A percentile compares a stretch with the other conserved stretches of the same genome.
These are phyloP conservation scores for Xerocomellus intermedius DNA, from an alignment of 768 basidiomycete genomes.

Conservation along the genomic window DNA sequence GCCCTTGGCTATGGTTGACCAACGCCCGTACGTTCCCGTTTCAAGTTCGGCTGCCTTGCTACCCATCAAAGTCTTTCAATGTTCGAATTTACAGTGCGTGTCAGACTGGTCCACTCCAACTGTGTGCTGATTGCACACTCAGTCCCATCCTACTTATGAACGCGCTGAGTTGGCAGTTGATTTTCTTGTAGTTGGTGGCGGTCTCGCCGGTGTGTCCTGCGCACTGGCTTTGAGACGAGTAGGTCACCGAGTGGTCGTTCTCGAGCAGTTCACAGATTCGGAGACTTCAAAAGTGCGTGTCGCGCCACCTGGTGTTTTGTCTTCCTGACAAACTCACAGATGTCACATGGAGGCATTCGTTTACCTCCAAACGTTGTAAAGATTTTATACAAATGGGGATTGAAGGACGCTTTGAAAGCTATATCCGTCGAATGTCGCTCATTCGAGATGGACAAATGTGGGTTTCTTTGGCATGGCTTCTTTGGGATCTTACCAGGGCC, in stretches of 20 bases:
- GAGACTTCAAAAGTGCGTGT: constrained; percentile 34
- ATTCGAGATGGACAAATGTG: constrained; percentile 29
- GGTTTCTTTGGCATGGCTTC: constrained; percentile 3
- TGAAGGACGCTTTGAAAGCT: constrained; percentile 42
- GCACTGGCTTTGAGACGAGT: constrained; percentile 54
- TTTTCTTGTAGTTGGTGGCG: constrained; percentile 50
- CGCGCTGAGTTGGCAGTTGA: constrained; percentile 27
- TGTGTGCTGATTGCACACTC: neutral
- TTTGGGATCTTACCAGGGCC: constrained; percentile 5
- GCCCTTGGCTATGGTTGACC: neutral
- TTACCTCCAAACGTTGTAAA: constrained; percentile 60
- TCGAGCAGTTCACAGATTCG: constrained; percentile 49
- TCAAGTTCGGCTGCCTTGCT: neutral
- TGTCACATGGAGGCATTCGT: constrained; percentile 40
- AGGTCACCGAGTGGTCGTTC: constrained; percentile 59
- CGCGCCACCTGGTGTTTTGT: neutral
- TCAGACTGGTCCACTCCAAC: neutral
- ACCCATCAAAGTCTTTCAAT: constrained; percentile 1
- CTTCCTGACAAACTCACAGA: constrained; percentile 20
- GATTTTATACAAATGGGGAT: constrained; percentile 55
- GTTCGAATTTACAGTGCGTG: constrained; percentile 16
- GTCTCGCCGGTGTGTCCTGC: constrained; percentile 54
- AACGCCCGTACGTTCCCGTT: neutral
- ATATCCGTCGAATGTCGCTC: constrained; percentile 26
- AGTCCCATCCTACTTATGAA: constrained; percentile 15